Evolutionary conservation across 345 rosid genomes (phyloP).

Genomic region (Syzygium jambos): DNA sequence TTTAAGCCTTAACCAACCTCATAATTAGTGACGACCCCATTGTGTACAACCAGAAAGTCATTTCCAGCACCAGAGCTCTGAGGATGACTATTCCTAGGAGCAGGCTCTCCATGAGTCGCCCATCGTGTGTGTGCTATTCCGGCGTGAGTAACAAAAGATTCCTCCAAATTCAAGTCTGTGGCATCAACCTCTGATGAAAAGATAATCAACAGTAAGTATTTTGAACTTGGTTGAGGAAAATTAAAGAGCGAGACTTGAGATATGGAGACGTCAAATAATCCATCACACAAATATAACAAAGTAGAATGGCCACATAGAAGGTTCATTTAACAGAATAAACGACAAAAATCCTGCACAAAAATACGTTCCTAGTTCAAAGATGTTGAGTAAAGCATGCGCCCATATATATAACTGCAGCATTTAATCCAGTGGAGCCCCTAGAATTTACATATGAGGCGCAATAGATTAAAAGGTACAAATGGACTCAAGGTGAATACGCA

Average conservation of each 20-base stretch:
- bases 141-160: conserved; percentile 61
- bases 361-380: not conserved
- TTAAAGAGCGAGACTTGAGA: not conserved
- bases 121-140: conserved; percentile 98
- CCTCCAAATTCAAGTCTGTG: conserved; percentile 59
- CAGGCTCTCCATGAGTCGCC: conserved; percentile 98
- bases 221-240: not conserved
- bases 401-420: not conserved
- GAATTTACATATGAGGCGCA: not conserved
- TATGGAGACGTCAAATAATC: not conserved
- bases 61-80: conserved; percentile 75
- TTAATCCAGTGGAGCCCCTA: not conserved
- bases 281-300: not conserved
- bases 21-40: conserved; percentile 83
- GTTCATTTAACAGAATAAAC: not conserved
- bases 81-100: conserved; percentile 91
- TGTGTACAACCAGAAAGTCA: conserved; percentile 91
- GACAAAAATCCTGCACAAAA: not conserved
- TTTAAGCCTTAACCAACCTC: conserved; percentile 38
- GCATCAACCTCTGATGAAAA: conserved; percentile 47
- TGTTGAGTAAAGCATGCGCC: not conserved
- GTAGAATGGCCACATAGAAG: not conserved
- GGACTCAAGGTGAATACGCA: not conserved
- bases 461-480: not conserved
- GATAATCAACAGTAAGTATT: not conserved